These are phyloP conservation scores for Beauveria australis DNA, from an alignment of 2,329 filamentous ascomycete genomes.

Conservation along the genomic window DNA sequence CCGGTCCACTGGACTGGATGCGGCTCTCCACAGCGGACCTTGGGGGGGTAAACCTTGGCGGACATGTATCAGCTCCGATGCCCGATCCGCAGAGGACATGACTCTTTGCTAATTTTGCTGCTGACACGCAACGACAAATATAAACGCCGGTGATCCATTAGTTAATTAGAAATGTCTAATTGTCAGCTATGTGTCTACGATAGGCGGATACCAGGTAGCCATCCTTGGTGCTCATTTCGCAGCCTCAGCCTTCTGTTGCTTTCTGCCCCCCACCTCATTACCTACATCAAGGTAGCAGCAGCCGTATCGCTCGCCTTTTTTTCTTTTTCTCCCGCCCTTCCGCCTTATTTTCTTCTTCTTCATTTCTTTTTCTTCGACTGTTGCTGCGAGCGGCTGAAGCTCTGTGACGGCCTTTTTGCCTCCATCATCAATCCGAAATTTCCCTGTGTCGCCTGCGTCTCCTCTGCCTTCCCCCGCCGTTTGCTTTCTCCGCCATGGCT, in stretches of 20 bases:
- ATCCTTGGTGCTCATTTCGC: not conserved
- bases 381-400: not conserved
- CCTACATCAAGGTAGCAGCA: not conserved
- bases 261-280: slow-evolving; percentile 1
- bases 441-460: not conserved
- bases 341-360: not conserved
- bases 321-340: not conserved
- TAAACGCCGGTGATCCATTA: not conserved
- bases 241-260: not conserved
- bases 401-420: not conserved
- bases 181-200: too few relatives aligned
- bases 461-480: not conserved
- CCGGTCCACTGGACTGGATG: not conserved
- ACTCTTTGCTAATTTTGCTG: not conserved
- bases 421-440: not conserved
- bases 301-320: slow-evolving; percentile 1
- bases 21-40: not conserved
- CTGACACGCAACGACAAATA: not conserved
- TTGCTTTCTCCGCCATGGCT: slow-evolving; percentile 1
- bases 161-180: not conserved
- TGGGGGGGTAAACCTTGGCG: not conserved
- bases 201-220: not conserved
- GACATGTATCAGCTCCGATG: not conserved
- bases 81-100: not conserved
- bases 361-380: not conserved